These are phyloP conservation scores for Talaromyces thailandensis DNA, from an alignment of 495 filamentous ascomycete genomes.

Conservation along the genomic window DNA sequence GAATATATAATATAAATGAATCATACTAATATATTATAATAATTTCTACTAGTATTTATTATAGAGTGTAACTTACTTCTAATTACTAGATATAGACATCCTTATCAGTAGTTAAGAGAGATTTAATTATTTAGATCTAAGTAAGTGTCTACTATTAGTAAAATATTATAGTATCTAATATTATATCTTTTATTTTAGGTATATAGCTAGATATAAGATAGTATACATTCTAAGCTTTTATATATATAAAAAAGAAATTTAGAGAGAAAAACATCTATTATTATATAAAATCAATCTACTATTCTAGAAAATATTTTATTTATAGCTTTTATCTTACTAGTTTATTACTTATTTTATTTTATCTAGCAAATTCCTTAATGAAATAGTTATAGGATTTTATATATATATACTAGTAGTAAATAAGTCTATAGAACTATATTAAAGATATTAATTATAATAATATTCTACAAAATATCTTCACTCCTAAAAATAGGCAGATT, in stretches of 20 bases:
- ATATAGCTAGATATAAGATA: not conserved
- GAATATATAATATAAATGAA: not conserved
- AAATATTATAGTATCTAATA: not conserved
- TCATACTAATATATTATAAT: not conserved
- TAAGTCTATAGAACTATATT: not conserved
- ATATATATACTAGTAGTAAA: not conserved
- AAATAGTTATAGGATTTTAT: not conserved
- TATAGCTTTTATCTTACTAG: no score
- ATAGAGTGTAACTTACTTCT: not conserved
- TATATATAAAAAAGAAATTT: not conserved
- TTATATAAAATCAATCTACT: no score
- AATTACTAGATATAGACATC: not conserved
- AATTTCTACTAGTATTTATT: not conserved
- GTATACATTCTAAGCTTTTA: not conserved
- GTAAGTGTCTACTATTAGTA: not conserved
- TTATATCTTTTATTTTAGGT: not conserved
- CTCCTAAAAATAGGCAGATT: not conserved
- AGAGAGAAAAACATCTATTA: not conserved
- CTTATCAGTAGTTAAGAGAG: not conserved
- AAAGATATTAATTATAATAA: not conserved
- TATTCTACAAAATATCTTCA: not conserved
- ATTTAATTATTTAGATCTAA: not conserved
- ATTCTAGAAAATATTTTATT: no score
- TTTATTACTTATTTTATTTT: not conserved
- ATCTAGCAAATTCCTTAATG: not conserved